phyloP scores from a whole-genome alignment of 768 basidiomycete species.

The Amanita inopinata region DNA sequence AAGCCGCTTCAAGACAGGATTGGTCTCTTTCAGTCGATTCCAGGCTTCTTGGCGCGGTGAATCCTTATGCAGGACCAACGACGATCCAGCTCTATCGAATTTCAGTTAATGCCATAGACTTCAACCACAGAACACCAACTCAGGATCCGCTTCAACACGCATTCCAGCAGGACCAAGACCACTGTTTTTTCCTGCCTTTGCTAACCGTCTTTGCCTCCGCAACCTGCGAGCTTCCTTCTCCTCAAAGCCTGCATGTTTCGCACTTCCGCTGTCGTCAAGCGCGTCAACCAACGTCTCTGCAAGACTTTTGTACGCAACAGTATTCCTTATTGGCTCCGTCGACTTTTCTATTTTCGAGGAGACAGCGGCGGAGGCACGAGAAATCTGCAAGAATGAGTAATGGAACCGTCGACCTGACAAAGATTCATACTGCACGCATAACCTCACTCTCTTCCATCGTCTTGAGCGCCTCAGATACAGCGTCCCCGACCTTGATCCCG shows the following conservation, averaged over 20 bases:
- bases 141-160: constrained; percentile 61
- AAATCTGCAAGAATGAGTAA: constrained; percentile 43
- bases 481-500: constrained; percentile 89
- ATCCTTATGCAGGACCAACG: constrained; percentile 77
- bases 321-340: constrained; percentile 96
- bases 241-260: constrained; percentile 93
- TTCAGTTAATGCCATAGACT: constrained; percentile 3
- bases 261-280: constrained; percentile 86
- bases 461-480: constrained; percentile 84
- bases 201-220: constrained; percentile 70
- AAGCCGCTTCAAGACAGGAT: constrained; percentile 60
- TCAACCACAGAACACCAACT: constrained; percentile 43
- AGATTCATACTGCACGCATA: constrained; percentile 61
- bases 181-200: constrained; percentile 69
- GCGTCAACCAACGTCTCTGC: constrained; percentile 87
- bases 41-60: constrained; percentile 72
- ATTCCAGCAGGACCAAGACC: constrained; percentile 38
- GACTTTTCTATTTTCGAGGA: constrained; percentile 80
- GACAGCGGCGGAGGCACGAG: constrained; percentile 75
- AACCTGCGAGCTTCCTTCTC: constrained; percentile 85
- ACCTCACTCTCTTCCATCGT: constrained; percentile 93
- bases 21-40: constrained; percentile 72
- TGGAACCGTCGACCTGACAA: neutral
- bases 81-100: constrained; percentile 64
- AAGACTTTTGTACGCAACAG: constrained; percentile 86